phyloP scores from a whole-genome alignment of 306 rosid species.

The Pachyrhizus erosus region DNA sequence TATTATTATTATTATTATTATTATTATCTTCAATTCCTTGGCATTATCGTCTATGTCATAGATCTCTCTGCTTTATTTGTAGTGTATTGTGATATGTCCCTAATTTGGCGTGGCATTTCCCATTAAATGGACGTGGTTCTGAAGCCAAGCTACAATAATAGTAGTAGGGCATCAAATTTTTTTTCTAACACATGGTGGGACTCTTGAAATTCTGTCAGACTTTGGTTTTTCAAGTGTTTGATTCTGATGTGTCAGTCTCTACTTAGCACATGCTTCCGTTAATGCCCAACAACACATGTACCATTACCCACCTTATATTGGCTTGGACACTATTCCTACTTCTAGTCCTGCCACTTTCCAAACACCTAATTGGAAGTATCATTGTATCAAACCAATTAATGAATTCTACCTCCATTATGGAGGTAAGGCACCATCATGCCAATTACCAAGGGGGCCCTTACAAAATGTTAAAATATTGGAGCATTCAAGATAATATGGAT shows the following conservation, averaged over 20 bases:
- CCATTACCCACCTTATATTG: constrained; percentile 32
- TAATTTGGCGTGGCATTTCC: constrained; percentile 33
- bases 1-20: no score
- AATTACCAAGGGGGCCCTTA: not conserved
- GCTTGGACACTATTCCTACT: constrained; percentile 34
- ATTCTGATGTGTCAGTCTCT: constrained; percentile 33
- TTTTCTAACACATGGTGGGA: constrained; percentile 40
- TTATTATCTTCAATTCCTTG: not conserved
- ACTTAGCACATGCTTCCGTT: constrained; percentile 42
- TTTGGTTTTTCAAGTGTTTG: constrained; percentile 13
- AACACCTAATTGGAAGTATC: constrained; percentile 43
- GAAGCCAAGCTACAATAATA: constrained; percentile 27
- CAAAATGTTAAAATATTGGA: not conserved
- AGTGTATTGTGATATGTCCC: constrained; percentile 18
- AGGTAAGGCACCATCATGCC: constrained; percentile 36
- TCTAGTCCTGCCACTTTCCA: constrained; percentile 43
- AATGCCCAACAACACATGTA: constrained; percentile 50
- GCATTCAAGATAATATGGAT: not conserved
- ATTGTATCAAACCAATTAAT: constrained; percentile 37
- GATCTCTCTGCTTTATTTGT: not conserved
- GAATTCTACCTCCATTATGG: constrained; percentile 49
- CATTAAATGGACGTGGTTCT: constrained; percentile 35
- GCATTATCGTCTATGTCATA: not conserved
- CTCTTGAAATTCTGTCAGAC: constrained; percentile 35
- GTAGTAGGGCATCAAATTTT: not conserved